Conservation (phyloP, 1,284 basidiomycete species). For the Polyporus tsugae region DNA sequence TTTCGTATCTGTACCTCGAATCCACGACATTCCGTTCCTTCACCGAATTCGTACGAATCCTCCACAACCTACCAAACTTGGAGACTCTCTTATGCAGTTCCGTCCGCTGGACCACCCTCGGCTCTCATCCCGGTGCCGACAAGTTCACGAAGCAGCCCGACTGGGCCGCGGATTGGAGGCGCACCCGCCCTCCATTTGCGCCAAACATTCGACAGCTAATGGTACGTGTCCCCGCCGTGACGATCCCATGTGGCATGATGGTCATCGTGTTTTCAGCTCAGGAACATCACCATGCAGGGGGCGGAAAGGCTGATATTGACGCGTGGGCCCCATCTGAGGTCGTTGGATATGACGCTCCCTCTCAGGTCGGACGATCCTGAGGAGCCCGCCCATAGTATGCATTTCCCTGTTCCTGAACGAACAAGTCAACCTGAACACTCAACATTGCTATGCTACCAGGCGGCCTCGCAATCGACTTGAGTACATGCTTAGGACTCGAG, state of each 20-base stretch:
- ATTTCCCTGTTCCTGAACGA: neutral
- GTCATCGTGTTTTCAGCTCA: neutral
- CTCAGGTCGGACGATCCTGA: neutral
- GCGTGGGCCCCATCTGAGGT: neutral
- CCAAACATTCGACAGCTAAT: neutral
- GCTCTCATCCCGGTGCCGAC: neutral
- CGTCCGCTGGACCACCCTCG: neutral
- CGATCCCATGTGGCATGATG: neutral
- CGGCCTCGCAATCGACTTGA: neutral
- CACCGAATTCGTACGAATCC: neutral
- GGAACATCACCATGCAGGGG: neutral
- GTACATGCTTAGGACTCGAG: neutral
- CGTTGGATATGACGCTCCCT: neutral
- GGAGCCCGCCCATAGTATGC: neutral
- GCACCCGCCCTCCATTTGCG: neutral
- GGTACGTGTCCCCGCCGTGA: neutral
- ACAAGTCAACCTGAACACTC: too few species aligned
- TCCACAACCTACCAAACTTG: neutral
- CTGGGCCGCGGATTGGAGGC: neutral
- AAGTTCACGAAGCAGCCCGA: neutral
- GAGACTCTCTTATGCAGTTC: neutral
- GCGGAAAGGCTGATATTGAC: neutral
- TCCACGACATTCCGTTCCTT: neutral
- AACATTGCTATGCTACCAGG: neutral
- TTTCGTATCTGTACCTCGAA: neutral